phyloP scores from a whole-genome alignment of 352 stramenopile genomes.

The Pythium pectinolyticum region DNA sequence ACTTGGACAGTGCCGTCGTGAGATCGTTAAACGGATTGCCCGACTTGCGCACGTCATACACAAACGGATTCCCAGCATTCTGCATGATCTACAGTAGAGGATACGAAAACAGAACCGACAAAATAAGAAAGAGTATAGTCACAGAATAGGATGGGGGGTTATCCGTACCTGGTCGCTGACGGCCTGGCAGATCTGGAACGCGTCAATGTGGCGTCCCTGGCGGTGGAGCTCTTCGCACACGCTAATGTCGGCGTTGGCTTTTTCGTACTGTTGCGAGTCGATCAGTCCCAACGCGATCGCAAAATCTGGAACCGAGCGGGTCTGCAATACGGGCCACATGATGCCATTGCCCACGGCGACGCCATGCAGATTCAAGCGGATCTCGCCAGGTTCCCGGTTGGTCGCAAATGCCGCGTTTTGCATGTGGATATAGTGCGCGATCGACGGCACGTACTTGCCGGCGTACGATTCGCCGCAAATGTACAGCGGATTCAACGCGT shows the following conservation, averaged over 20 bases:
- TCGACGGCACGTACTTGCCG: conserved; percentile 95
- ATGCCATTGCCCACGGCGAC: conserved; percentile 90
- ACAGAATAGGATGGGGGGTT: not conserved
- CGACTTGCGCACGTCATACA: conserved; percentile 79
- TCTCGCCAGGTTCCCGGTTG: conserved; percentile 30
- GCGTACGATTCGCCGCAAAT: conserved; percentile 94
- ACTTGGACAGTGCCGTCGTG: conserved; percentile 58
- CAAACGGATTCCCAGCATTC: conserved; percentile 74
- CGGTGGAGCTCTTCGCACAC: conserved; percentile 74
- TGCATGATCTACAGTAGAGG: conserved; percentile 55
- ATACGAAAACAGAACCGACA: not conserved
- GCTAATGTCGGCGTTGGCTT: conserved; percentile 72
- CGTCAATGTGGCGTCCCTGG: conserved; percentile 70
- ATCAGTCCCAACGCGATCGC: conserved; percentile 78
- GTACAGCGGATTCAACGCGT: conserved; percentile 58
- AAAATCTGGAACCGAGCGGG: conserved; percentile 78
- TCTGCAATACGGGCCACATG: conserved; percentile 84
- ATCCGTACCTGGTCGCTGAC: conserved; percentile 52
- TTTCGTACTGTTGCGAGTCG: conserved; percentile 80
- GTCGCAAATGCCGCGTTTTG: conserved; percentile 58
- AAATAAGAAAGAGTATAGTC: not conserved
- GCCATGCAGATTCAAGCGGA: conserved; percentile 77
- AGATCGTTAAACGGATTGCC: conserved; percentile 59
- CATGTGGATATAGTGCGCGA: conserved; percentile 92
- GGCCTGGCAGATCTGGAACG: conserved; percentile 64